Evolutionary conservation across 73 alveolate species (phyloP), one percentile per base, ranked within the genome.

Genomic region (Tetrahymena thermophila): DNA sequence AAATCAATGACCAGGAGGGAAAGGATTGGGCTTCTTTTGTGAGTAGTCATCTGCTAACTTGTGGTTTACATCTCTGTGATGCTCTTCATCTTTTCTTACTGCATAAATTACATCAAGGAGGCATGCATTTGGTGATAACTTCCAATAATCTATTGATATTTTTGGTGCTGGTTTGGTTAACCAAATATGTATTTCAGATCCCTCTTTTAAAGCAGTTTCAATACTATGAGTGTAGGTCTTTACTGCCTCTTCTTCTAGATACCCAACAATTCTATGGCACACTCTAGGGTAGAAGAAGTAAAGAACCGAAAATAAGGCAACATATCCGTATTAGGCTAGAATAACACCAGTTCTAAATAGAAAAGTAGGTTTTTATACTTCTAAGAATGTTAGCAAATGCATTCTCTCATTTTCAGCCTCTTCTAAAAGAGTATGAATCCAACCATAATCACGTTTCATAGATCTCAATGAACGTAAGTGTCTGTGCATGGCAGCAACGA

Each of bases 321-420:
- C 97, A 96, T 96, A 97, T 93, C 97, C 89, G 35, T 96, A 97
- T 95, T 97, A 96, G 14, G 98, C 96, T 16, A 97, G 43, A 23
- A 97, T 94, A n/a, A 97, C 98, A 42, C 95, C 94, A 13, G 95
- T 50, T 57, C 97, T 93, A 94, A 97, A 97, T 21, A 97, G 37
- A 7, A 93, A 38, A 19, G 96, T 84, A 35, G 99, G 99, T 40
- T 97, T 89, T 71, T 94, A 96, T n/a, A 97, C 94, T 34, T 84
- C 95, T 55, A 97, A 83, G 93, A 97, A 97, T 15, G 97, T 96
- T 58, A 96, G 38, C 16, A 97, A 95, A 85, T 97, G 99, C 94
- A 96, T 96, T 85, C 99, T 96, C 94, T 97, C 99, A 50, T 97
- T 97, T 94, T 97, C 99, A 25, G 99, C 99, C 93, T 97, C 98